phyloP scores from a whole-genome alignment of 2,329 filamentous ascomycete genomes.

The Talaromyces islandicus region DNA sequence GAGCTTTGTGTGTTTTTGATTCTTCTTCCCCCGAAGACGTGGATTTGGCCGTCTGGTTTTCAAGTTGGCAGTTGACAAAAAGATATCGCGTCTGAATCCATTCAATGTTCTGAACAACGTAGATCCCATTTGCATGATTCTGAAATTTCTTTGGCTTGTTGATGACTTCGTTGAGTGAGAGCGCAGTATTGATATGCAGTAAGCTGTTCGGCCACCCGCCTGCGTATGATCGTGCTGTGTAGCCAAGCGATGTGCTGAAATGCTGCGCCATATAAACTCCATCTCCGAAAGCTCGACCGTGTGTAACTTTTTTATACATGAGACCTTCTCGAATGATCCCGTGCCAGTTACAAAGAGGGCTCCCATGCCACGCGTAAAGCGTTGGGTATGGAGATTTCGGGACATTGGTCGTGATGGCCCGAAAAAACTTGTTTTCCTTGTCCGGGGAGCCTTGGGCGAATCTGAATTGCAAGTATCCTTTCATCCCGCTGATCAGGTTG shows the following conservation, averaged over 20 bases:
- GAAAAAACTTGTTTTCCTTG: slow-evolving; percentile 70
- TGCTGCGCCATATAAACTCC: slow-evolving; percentile 73
- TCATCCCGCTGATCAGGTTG: slow-evolving; percentile 58
- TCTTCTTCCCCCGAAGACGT: neutral
- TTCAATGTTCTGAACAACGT: slow-evolving; percentile 65
- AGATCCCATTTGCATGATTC: slow-evolving; percentile 50
- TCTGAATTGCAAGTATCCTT: slow-evolving; percentile 70
- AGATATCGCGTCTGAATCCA: slow-evolving; percentile 91
- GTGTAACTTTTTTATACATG: slow-evolving; percentile 55
- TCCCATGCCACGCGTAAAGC: slow-evolving; percentile 84
- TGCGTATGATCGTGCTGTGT: slow-evolving; percentile 26
- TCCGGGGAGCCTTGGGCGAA: slow-evolving; percentile 85
- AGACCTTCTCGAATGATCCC: slow-evolving; percentile 79
- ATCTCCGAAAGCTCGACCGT: slow-evolving; percentile 69
- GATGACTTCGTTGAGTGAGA: slow-evolving; percentile 81
- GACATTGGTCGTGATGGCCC: slow-evolving; percentile 48
- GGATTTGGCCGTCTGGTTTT: neutral
- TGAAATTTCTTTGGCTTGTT: slow-evolving; percentile 63
- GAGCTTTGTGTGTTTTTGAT: neutral
- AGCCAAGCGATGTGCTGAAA: slow-evolving; percentile 52
- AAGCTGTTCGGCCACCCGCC: slow-evolving; percentile 61
- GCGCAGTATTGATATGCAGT: slow-evolving; percentile 52
- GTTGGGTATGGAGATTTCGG: slow-evolving; percentile 53
- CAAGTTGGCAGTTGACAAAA: slow-evolving; percentile 48
- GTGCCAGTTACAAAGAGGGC: slow-evolving; percentile 73